phyloP scores from a whole-genome alignment of 2,329 filamentous ascomycete species.

The Penicillium vulpinum region DNA sequence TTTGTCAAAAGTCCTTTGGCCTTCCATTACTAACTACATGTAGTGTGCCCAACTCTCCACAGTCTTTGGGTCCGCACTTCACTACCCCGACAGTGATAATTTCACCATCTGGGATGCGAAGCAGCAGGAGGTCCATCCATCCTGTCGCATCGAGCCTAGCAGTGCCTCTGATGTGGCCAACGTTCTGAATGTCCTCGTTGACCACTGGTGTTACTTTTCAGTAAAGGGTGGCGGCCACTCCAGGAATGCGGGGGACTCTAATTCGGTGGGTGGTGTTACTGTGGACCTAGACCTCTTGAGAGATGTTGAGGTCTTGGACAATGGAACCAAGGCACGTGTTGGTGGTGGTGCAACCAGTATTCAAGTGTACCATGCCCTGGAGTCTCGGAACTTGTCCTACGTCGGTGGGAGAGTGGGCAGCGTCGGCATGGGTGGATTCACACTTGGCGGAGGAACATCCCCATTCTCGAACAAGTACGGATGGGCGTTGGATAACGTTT shows the following conservation, averaged over 20 bases:
- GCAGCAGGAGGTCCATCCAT: constrained; percentile 17
- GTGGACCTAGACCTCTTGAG: constrained; percentile 21
- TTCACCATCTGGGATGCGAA: constrained; percentile 22
- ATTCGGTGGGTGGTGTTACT: constrained; percentile 42
- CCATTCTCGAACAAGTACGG: constrained; percentile 33
- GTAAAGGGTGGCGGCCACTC: constrained; percentile 58
- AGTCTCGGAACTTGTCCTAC: constrained; percentile 17
- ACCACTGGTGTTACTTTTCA: constrained; percentile 45
- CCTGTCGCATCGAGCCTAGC: constrained; percentile 19
- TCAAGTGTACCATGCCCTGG: constrained; percentile 10
- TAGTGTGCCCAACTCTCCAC: background rate
- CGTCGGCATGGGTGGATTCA: constrained; percentile 42
- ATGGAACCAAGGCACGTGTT: background rate
- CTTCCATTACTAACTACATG: background rate
- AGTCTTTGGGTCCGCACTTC: constrained; percentile 1
- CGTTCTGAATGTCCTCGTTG: constrained; percentile 16
- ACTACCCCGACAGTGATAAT: constrained; percentile 3
- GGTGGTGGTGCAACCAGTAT: background rate
- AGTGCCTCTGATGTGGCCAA: constrained; percentile 17
- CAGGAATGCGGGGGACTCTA: constrained; percentile 53
- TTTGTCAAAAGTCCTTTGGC: background rate
- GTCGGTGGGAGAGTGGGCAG: constrained; percentile 43
- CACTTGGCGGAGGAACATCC: constrained; percentile 40
- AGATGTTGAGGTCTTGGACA: background rate
- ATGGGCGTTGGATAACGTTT: constrained; percentile 26